phyloP scores from a whole-genome alignment of 805 yeast genomes.

The Pichia gijzeniarum region DNA sequence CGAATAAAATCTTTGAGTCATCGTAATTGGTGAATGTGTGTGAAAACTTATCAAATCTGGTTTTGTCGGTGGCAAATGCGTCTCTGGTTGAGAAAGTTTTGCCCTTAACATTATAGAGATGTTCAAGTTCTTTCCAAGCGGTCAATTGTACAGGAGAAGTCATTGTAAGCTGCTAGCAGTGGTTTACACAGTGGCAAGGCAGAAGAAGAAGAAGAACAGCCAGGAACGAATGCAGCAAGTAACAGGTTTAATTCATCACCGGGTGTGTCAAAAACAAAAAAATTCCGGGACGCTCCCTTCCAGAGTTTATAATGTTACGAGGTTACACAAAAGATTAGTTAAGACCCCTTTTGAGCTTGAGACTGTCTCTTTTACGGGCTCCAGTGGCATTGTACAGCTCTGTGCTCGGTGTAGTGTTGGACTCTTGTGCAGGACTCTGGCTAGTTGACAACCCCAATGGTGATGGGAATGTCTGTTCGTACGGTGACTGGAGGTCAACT shows the following conservation, averaged over 20 bases:
- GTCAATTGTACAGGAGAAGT: slow-evolving; percentile 51
- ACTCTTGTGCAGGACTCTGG: too few species aligned
- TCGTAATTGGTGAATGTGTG: slow-evolving; percentile 78
- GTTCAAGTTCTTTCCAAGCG: slow-evolving; percentile 77
- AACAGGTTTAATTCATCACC: too few species aligned
- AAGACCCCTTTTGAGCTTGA: slow-evolving; percentile 36
- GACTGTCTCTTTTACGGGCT: slow-evolving; percentile 46
- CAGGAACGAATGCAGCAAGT: neutral
- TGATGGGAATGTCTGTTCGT: slow-evolving; percentile 11
- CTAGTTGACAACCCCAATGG: neutral
- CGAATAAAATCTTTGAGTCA: slow-evolving; percentile 84
- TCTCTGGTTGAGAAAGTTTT: slow-evolving; percentile 66
- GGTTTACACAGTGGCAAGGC: neutral
- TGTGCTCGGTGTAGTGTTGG: slow-evolving; percentile 8
- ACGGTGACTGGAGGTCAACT: slow-evolving; percentile 11
- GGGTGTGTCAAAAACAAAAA: neutral
- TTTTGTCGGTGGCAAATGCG: slow-evolving; percentile 68
- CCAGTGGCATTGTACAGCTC: slow-evolving; percentile 39
- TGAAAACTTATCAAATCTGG: slow-evolving; percentile 71
- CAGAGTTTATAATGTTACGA: neutral
- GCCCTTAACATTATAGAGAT: slow-evolving; percentile 62
- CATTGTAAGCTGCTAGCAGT: slow-evolving; percentile 15
- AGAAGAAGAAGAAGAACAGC: too few species aligned
- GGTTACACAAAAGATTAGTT: neutral
- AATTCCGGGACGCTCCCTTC: neutral